These are phyloP conservation scores for Suhomyces kilbournensis DNA, from an alignment of 805 yeast species.

Conservation along the genomic window DNA sequence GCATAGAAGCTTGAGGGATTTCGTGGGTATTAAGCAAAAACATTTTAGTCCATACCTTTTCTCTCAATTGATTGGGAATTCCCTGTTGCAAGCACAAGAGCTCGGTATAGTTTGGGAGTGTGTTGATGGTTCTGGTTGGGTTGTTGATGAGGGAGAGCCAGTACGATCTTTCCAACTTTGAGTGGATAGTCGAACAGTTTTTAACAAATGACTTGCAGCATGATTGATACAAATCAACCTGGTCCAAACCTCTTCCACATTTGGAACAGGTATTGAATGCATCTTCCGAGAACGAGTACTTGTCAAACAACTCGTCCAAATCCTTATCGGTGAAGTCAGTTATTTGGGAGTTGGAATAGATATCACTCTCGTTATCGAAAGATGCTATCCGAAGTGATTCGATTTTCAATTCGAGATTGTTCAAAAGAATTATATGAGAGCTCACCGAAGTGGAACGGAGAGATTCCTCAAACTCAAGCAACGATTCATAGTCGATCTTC, in stretches of 20 bases:
- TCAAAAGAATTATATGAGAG: slow-evolving; percentile 17
- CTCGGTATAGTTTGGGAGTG: slow-evolving; percentile 48
- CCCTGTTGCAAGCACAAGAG: slow-evolving; percentile 43
- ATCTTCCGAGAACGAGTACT: slow-evolving; percentile 24
- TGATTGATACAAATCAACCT: slow-evolving; percentile 9
- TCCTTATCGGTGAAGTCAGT: slow-evolving; percentile 14
- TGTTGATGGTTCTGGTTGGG: slow-evolving; percentile 43
- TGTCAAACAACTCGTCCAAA: slow-evolving; percentile 12
- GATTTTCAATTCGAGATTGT: slow-evolving; percentile 26
- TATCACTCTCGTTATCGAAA: slow-evolving; percentile 8
- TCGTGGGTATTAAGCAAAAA: slow-evolving; percentile 28
- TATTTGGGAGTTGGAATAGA: neutral
- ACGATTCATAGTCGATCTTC: slow-evolving; percentile 23
- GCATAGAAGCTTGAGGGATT: slow-evolving; percentile 33
- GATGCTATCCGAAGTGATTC: slow-evolving; percentile 17
- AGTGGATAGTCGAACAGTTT: slow-evolving; percentile 12
- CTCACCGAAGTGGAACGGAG: slow-evolving; percentile 16
- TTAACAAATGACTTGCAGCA: slow-evolving; percentile 27
- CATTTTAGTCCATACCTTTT: slow-evolving; percentile 44
- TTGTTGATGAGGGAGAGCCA: slow-evolving; percentile 45
- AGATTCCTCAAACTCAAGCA: slow-evolving; percentile 36
- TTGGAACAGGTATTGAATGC: slow-evolving; percentile 32
- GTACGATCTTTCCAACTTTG: slow-evolving; percentile 35
- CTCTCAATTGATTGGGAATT: slow-evolving; percentile 43
- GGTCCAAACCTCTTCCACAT: slow-evolving; percentile 25